A percentile compares a stretch with the other conserved stretches of the same genome.
Conservation (phyloP, 2,329 filamentous ascomycete genomes). For the Botrytis hyacinthi region DNA sequence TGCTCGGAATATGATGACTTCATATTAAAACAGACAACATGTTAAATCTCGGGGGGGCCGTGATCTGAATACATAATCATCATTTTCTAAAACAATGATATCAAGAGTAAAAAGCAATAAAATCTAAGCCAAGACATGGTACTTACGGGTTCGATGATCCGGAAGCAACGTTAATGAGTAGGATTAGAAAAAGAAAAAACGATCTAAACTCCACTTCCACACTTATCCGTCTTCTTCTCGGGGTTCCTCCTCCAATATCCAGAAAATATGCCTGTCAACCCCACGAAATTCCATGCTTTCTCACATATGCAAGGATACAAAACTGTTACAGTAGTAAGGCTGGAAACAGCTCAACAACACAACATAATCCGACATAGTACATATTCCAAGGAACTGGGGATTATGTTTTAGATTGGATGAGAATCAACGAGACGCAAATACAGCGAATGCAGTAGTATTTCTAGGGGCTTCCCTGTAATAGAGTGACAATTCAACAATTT, state of each 20-base stretch:
- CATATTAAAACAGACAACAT: constrained; percentile 2
- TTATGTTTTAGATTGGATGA: constrained; percentile 1
- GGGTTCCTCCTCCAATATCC: not conserved
- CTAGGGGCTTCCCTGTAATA: not conserved
- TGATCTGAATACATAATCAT: not conserved
- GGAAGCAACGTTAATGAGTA: not conserved
- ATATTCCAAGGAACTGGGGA: constrained; percentile 12
- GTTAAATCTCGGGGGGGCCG: not conserved
- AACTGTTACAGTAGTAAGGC: constrained; percentile 18
- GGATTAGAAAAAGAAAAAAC: not conserved
- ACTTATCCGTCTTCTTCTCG: not conserved
- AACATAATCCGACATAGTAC: constrained; percentile 10
- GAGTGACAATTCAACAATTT: constrained; percentile 8
- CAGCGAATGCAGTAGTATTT: constrained; percentile 14
- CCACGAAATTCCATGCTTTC: constrained; percentile 19
- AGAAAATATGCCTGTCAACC: constrained; percentile 1
- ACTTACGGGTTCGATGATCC: constrained; percentile 2
- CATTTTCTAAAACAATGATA: not conserved
- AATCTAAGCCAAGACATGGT: constrained; percentile 6
- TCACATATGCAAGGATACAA: constrained; percentile 15
- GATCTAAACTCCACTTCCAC: constrained; percentile 9
- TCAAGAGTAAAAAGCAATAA: constrained; percentile 11
- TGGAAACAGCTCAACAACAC: constrained; percentile 20
- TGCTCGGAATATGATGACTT: constrained; percentile 3
- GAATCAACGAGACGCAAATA: constrained; percentile 5